A percentile compares a stretch with the other conserved stretches of the same genome.
Evolutionary conservation across 78 protist genomes (phyloP).

Genomic region (Dictyostelium firmibasis): DNA sequence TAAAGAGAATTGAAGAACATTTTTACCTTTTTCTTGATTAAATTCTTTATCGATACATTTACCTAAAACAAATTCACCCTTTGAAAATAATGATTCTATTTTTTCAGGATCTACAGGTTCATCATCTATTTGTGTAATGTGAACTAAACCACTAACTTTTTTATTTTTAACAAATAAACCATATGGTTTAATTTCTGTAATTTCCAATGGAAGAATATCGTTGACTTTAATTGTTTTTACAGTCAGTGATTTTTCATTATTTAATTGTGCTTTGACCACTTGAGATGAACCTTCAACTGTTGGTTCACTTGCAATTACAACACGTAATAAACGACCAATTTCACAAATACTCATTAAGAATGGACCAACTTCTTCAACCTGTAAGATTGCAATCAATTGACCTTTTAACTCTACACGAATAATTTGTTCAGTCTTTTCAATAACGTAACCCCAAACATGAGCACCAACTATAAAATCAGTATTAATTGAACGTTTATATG

Average conservation of each 20-base stretch:
- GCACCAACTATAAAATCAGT: not conserved
- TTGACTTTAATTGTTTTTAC: not conserved
- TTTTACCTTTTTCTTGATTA: not conserved
- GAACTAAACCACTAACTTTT: not conserved
- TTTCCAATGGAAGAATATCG: not conserved
- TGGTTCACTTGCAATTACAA: not conserved
- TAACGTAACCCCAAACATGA: not conserved
- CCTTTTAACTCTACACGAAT: not conserved
- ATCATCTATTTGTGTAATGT: not conserved
- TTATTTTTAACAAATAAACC: not conserved
- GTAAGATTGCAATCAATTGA: not conserved
- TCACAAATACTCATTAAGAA: not conserved
- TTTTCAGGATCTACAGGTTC: not conserved
- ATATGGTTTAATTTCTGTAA: not conserved
- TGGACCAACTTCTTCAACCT: not conserved
- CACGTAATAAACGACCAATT: not conserved
- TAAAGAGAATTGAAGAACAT: not conserved
- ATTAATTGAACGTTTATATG: not conserved
- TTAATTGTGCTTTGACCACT: not conserved
- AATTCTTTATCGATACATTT: not conserved
- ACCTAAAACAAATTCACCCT: slow-evolving; percentile 23
- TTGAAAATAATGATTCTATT: not conserved
- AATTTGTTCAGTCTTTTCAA: not conserved
- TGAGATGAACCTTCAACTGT: not conserved
- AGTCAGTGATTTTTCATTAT: not conserved